Evolutionary conservation across 768 basidiomycete genomes (phyloP).

Genomic region (Sporobolomyces pararoseus): DNA sequence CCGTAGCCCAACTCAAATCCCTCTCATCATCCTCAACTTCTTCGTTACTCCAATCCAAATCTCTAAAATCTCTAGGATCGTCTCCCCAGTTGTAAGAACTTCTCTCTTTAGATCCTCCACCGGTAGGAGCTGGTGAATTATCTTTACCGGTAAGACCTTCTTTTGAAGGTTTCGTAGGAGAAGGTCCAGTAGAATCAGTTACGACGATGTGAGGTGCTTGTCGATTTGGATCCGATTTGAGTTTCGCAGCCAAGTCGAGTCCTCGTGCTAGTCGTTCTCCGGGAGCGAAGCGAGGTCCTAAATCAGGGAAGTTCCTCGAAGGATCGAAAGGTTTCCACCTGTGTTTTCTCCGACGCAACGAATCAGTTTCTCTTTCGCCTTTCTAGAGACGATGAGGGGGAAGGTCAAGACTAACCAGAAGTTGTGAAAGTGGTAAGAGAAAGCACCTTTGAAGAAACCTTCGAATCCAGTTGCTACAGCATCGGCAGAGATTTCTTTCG

Average conservation of each 20-base stretch:
- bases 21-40: constrained; percentile 63
- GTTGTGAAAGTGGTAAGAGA: constrained; percentile 94
- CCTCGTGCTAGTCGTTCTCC: constrained; percentile 68
- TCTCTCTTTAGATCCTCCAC: neutral
- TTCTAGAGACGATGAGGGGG: neutral
- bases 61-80: constrained; percentile 36
- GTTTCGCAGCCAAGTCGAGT: constrained; percentile 25
- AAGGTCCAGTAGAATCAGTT: constrained; percentile 2
- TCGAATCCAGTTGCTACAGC: constrained; percentile 85
- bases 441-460: constrained; percentile 93
- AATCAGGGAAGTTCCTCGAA: constrained; percentile 88
- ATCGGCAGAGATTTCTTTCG: constrained; percentile 66
- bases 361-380: neutral
- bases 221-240: constrained; percentile 7
- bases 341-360: constrained; percentile 4
- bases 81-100: constrained; percentile 45
- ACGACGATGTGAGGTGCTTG: neutral
- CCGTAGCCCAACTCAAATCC: constrained; percentile 87
- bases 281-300: constrained; percentile 71
- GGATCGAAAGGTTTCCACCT: constrained; percentile 98
- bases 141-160: constrained; percentile 5
- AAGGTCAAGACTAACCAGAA: constrained; percentile 61
- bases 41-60: constrained; percentile 42
- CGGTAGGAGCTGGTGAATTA: neutral
- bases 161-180: constrained; percentile 6